Conservation (phyloP, 495 filamentous ascomycete species). For the Aspergillus taichungensis region DNA sequence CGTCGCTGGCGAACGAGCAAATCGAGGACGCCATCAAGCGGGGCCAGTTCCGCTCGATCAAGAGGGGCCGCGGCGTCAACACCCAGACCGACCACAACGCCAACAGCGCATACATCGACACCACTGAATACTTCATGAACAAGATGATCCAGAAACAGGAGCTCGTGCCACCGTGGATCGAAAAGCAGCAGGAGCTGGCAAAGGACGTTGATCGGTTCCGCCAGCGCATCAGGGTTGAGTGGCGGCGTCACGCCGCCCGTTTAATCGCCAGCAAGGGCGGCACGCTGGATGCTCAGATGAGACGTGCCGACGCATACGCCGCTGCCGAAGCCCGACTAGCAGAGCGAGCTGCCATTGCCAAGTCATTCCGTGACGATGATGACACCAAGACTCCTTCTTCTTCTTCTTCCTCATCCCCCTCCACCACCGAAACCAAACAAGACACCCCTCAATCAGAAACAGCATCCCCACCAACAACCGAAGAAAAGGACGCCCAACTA, state of each 20-base stretch:
- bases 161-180: constrained; percentile 60
- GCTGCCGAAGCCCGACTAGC: constrained; percentile 53
- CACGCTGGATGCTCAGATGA: constrained; percentile 65
- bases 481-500: constrained; percentile 14
- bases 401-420: constrained; percentile 5
- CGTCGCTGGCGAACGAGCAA: constrained; percentile 80
- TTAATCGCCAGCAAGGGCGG: constrained; percentile 76
- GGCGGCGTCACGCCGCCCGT: constrained; percentile 76
- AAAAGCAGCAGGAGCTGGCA: constrained; percentile 90
- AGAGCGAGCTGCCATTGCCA: constrained; percentile 36
- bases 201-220: constrained; percentile 63
- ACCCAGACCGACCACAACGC: constrained; percentile 72
- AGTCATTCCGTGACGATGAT: constrained; percentile 24
- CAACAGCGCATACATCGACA: constrained; percentile 85
- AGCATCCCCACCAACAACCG: neutral
- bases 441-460: constrained; percentile 1
- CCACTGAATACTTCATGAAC: constrained; percentile 97
- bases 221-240: constrained; percentile 65
- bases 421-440: too few species aligned
- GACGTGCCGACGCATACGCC: constrained; percentile 63
- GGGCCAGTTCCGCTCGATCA: constrained; percentile 84
- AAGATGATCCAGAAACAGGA: constrained; percentile 95
- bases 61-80: constrained; percentile 61
- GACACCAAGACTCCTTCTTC: neutral
- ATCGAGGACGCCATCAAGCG: constrained; percentile 91